phyloP scores from a whole-genome alignment of 768 basidiomycete genomes.

The Tylopilus sp. region DNA sequence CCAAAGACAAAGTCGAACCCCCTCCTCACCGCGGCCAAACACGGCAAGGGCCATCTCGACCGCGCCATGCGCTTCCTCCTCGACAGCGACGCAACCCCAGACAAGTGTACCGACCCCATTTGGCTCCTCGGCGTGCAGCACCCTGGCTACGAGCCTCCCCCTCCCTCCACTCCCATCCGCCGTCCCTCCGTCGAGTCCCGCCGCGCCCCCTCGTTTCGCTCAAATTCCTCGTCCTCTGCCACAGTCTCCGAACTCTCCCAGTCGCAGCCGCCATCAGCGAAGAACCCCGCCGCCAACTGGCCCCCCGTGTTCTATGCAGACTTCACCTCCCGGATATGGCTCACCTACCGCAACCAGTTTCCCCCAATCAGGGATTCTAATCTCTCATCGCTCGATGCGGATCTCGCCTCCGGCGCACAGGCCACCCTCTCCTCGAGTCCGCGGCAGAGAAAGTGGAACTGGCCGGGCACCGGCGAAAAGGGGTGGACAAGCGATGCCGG shows the following conservation, averaged over 20 bases:
- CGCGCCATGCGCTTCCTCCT: slow-evolving; percentile 88
- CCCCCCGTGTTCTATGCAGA: slow-evolving; percentile 83
- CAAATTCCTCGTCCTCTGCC: slow-evolving; percentile 41
- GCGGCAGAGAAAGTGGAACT: slow-evolving; percentile 56
- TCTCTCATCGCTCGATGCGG: slow-evolving; percentile 41
- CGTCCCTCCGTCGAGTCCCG: slow-evolving; percentile 42
- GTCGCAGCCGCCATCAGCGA: slow-evolving; percentile 33
- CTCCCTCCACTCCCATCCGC: slow-evolving; percentile 27
- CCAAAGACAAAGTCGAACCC: slow-evolving; percentile 48
- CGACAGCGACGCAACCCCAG: slow-evolving; percentile 84
- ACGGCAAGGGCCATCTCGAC: slow-evolving; percentile 74
- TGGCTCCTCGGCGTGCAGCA: slow-evolving; percentile 89
- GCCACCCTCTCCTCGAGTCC: slow-evolving; percentile 41
- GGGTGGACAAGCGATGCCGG: slow-evolving; percentile 84
- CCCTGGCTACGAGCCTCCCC: slow-evolving; percentile 60
- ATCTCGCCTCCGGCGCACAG: slow-evolving; percentile 28
- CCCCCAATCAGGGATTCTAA: slow-evolving; percentile 69
- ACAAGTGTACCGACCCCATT: slow-evolving; percentile 77
- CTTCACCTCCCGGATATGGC: slow-evolving; percentile 85
- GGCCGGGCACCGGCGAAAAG: slow-evolving; percentile 62
- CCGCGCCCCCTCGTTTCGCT: slow-evolving; percentile 42
- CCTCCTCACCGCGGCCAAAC: slow-evolving; percentile 65
- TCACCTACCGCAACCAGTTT: slow-evolving; percentile 90
- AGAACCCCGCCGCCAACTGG: slow-evolving; percentile 49
- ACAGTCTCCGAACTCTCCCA: slow-evolving; percentile 35